Conservation (phyloP, 2,329 filamentous ascomycete species). For the Aspergillus sp. region DNA sequence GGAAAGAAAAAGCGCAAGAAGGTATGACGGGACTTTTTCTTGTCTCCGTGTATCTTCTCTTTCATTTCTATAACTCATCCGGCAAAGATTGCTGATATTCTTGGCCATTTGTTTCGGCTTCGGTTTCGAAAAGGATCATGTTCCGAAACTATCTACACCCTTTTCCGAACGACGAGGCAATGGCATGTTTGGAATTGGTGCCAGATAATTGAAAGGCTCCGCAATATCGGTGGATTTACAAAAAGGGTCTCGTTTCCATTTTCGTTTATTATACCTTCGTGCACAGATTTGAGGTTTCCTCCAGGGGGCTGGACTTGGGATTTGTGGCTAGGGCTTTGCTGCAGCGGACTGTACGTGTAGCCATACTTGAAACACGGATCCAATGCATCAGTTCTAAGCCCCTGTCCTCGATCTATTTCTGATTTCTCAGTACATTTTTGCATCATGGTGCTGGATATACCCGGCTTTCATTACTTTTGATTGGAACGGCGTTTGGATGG, state of each 20-base stretch:
- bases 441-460: conserved; percentile 46
- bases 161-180: conserved; percentile 35
- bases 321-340: background rate
- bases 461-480: conserved; percentile 28
- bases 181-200: conserved; percentile 41
- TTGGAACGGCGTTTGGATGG: background rate
- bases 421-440: conserved; percentile 30
- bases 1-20: conserved; percentile 45
- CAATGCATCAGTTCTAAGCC: background rate
- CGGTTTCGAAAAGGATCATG: conserved; percentile 29
- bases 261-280: conserved; percentile 12
- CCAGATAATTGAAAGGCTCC: conserved; percentile 26
- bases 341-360: background rate
- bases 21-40: conserved; percentile 23
- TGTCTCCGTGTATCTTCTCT: background rate
- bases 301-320: conserved; percentile 9
- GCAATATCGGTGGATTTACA: conserved; percentile 7
- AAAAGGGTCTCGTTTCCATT: conserved; percentile 14
- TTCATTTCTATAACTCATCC: background rate
- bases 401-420: conserved; percentile 12
- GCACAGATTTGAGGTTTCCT: conserved; percentile 17
- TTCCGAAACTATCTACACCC: conserved; percentile 33
- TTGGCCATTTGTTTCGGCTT: conserved; percentile 4
- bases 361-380: background rate
- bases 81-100: conserved; percentile 4